A percentile compares a stretch with the other conserved stretches of the same genome.
Conservation (phyloP, 495 filamentous ascomycete species). For the Wilcoxina mikolae region DNA sequence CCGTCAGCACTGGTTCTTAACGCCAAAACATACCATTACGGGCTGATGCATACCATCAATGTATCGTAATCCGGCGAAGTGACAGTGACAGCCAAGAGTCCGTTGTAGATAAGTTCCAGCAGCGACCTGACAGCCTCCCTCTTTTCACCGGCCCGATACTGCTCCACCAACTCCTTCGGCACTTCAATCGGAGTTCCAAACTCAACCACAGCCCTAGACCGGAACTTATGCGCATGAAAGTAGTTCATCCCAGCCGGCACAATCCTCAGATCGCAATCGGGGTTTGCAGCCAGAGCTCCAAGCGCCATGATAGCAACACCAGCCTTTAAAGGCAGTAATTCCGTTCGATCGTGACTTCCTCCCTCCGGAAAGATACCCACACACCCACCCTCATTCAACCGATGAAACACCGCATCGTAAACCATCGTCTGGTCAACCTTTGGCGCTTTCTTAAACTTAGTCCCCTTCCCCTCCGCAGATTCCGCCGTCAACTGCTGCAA, state of each 20-base stretch:
- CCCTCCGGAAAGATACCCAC: slow-evolving; percentile 97
- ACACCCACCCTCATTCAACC: slow-evolving; percentile 67
- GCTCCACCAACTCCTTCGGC: slow-evolving; percentile 62
- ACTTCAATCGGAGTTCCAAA: slow-evolving; percentile 83
- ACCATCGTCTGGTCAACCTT: slow-evolving; percentile 90
- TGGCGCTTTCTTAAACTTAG: slow-evolving; percentile 71
- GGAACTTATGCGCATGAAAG: slow-evolving; percentile 98
- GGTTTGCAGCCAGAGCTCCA: slow-evolving; percentile 74
- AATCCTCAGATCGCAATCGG: slow-evolving; percentile 84
- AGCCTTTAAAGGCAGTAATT: slow-evolving; percentile 88
- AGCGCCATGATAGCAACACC: slow-evolving; percentile 97
- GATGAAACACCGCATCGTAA: slow-evolving; percentile 79
- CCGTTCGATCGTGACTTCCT: slow-evolving; percentile 89
- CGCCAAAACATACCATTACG: not conserved
- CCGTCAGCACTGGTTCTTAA: slow-evolving; percentile 28
- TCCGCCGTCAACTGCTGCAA: slow-evolving; percentile 66
- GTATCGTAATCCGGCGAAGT: slow-evolving; percentile 93
- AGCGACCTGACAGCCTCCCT: slow-evolving; percentile 69
- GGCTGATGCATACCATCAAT: slow-evolving; percentile 59
- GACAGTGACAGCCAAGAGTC: slow-evolving; percentile 77
- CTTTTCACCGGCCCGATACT: slow-evolving; percentile 68
- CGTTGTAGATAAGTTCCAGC: slow-evolving; percentile 72
- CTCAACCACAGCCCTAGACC: slow-evolving; percentile 89
- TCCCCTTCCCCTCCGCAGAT: slow-evolving; percentile 59
- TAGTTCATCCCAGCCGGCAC: slow-evolving; percentile 99